Conservation (phyloP, 2,329 filamentous ascomycete genomes). For the Phaeoacremonium minimum region DNA sequence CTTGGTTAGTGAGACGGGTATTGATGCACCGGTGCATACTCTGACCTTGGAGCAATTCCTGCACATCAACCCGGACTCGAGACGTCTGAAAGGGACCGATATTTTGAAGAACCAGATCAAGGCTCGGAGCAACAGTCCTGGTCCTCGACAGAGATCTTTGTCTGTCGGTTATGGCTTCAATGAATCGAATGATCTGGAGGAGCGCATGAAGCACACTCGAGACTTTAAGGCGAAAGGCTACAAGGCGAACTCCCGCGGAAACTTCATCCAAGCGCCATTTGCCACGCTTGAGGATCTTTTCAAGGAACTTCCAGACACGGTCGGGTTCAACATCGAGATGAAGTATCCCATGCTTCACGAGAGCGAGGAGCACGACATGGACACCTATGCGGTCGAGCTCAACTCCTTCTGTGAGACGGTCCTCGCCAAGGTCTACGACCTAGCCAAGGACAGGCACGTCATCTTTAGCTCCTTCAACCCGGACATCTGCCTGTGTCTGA, state of each 20-base stretch:
- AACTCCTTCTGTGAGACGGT: constrained; percentile 97
- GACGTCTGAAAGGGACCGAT: constrained; percentile 34
- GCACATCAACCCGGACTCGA: constrained; percentile 67
- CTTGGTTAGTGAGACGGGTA: constrained; percentile 93
- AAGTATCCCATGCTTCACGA: constrained; percentile 99
- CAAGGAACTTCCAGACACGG: constrained; percentile 70
- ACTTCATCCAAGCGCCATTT: constrained; percentile 94
- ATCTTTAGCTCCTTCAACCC: constrained; percentile 98
- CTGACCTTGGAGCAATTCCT: constrained; percentile 94
- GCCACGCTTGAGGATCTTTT: constrained; percentile 94
- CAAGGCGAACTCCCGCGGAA: constrained; percentile 91
- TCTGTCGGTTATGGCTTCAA: constrained; percentile 49
- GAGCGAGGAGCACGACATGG: constrained; percentile 93
- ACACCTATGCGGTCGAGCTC: constrained; percentile 90
- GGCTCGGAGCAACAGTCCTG: constrained; percentile 21
- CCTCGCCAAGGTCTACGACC: constrained; percentile 82
- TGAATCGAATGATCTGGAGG: constrained; percentile 42
- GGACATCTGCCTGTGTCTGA: constrained; percentile 88
- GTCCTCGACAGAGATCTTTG: constrained; percentile 42
- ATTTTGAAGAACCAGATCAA: constrained; percentile 20
- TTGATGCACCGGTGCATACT: constrained; percentile 93
- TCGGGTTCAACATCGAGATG: constrained; percentile 98
- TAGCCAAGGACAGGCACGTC: constrained; percentile 78
- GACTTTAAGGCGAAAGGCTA: constrained; percentile 94
- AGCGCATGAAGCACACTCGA: constrained; percentile 94